phyloP scores from a whole-genome alignment of 2,329 filamentous ascomycete genomes.

The Paracorniculantispora psalliotae region DNA sequence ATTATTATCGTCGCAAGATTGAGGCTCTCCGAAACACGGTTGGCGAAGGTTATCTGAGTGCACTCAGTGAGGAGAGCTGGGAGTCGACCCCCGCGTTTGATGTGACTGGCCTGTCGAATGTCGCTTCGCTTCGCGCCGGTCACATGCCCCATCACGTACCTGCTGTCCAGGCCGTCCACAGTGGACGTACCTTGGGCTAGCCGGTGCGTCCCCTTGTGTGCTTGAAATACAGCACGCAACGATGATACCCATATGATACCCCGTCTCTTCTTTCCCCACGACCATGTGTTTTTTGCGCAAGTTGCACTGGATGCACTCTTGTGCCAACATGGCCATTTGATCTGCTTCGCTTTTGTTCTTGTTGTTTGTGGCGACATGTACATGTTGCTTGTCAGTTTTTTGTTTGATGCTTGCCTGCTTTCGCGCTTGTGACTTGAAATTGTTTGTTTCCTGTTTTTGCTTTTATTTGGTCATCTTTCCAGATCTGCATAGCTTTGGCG shows the following conservation, averaged over 20 bases:
- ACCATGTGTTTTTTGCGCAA: background rate
- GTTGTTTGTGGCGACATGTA: background rate
- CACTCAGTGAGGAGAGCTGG: slow-evolving; percentile 73
- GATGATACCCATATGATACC: slow-evolving; percentile 10
- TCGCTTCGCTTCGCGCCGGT: slow-evolving; percentile 25
- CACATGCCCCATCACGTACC: slow-evolving; percentile 28
- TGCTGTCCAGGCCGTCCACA: slow-evolving; percentile 46
- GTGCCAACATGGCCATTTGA: background rate
- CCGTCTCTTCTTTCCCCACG: background rate
- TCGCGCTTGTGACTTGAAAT: background rate
- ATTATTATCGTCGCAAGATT: slow-evolving; percentile 82
- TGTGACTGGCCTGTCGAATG: slow-evolving; percentile 21
- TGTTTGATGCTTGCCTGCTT: background rate
- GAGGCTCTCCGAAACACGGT: slow-evolving; percentile 81
- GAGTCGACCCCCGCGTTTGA: slow-evolving; percentile 29
- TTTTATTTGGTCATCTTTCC: background rate
- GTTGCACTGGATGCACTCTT: background rate
- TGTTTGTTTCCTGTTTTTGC: background rate
- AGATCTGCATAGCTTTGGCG: slow-evolving; percentile 10
- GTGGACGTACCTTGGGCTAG: slow-evolving; percentile 47
- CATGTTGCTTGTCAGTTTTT: background rate
- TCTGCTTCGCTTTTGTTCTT: background rate
- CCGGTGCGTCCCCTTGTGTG: slow-evolving; percentile 12
- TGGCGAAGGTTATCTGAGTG: slow-evolving; percentile 81
- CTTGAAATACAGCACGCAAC: background rate